A percentile compares a stretch with the other conserved stretches of the same genome.
These are phyloP conservation scores for Eutrema japonicum DNA, from an alignment of 345 rosid genomes.

Conservation along the genomic window DNA sequence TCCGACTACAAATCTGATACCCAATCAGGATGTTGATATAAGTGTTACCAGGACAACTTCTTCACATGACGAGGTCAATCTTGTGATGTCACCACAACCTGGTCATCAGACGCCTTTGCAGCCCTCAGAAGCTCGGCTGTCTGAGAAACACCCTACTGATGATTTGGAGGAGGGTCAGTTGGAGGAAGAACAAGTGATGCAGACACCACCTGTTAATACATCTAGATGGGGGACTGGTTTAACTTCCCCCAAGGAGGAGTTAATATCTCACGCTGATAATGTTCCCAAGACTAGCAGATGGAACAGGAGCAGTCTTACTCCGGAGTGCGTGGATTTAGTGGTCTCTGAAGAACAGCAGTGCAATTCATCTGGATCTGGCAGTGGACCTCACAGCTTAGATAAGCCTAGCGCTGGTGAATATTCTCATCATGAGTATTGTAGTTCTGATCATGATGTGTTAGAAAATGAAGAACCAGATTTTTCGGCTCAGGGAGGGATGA, in stretches of 20 bases:
- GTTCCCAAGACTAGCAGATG: conserved; percentile 39
- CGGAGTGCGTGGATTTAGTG: conserved; percentile 54
- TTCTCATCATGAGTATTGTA: conserved; percentile 44
- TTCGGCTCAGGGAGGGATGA: conserved; percentile 44
- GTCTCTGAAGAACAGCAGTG: conserved; percentile 41
- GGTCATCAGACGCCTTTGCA: background rate
- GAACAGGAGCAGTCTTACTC: conserved; percentile 42
- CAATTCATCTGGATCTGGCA: conserved; percentile 44
- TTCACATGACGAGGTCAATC: conserved; percentile 17
- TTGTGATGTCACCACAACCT: conserved; percentile 31
- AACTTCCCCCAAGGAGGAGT: conserved; percentile 41
- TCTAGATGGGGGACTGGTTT: conserved; percentile 73
- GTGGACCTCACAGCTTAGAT: conserved; percentile 35
- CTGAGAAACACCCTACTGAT: conserved; percentile 31
- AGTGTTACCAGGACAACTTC: conserved; percentile 25
- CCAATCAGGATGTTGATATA: conserved; percentile 38
- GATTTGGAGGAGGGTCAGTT: conserved; percentile 43
- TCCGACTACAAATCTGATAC: conserved; percentile 20
- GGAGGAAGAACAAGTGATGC: conserved; percentile 52
- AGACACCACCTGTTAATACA: conserved; percentile 47
- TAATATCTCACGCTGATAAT: conserved; percentile 31
- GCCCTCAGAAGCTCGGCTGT: conserved; percentile 26
- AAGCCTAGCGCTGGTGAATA: conserved; percentile 37
- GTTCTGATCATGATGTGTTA: conserved; percentile 33
- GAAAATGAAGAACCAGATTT: conserved; percentile 45